Conservation (phyloP, 192 early-diverging fungal genomes). For the Coemansia javaensis region DNA sequence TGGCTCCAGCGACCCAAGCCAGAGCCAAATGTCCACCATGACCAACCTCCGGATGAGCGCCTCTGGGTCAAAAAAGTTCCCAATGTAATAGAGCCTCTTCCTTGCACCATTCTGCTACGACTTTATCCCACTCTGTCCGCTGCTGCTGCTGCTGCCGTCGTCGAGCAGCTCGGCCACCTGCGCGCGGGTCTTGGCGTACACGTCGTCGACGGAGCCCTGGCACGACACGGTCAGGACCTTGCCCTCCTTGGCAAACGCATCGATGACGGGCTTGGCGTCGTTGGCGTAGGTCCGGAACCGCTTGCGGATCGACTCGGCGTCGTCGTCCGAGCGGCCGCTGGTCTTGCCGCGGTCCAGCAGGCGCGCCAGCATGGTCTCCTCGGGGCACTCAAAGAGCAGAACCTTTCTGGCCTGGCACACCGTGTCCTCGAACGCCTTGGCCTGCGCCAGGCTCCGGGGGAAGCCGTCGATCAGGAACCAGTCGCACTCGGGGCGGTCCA, state of each 20-base stretch:
- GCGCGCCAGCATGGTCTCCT: slow-evolving; percentile 84
- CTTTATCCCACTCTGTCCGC: too few species aligned
- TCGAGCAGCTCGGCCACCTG: slow-evolving; percentile 45
- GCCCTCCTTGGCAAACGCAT: slow-evolving; percentile 64
- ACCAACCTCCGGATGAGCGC: slow-evolving; percentile 35
- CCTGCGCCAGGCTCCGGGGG: slow-evolving; percentile 92
- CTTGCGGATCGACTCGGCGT: slow-evolving; percentile 93
- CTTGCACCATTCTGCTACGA: too few species aligned
- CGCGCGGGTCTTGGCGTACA: slow-evolving; percentile 60
- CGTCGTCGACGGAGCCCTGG: slow-evolving; percentile 58
- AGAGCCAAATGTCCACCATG: slow-evolving; percentile 45
- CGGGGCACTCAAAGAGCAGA: slow-evolving; percentile 93
- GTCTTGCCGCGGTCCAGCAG: slow-evolving; percentile 93
- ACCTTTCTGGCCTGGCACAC: slow-evolving; percentile 71
- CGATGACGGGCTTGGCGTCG: slow-evolving; percentile 87
- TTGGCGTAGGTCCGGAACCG: slow-evolving; percentile 85
- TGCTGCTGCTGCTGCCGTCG: not conserved
- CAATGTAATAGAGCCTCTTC: too few species aligned
- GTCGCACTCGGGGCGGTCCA: slow-evolving; percentile 54
- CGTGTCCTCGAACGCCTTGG: slow-evolving; percentile 83
- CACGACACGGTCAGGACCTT: slow-evolving; percentile 79
- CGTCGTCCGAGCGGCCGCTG: slow-evolving; percentile 90
- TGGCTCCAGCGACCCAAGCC: slow-evolving; percentile 17
- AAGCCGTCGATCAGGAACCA: slow-evolving; percentile 97
- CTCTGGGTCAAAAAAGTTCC: slow-evolving; percentile 14